phyloP scores from a whole-genome alignment of 495 filamentous ascomycete genomes.

The Penicillium lividum region DNA sequence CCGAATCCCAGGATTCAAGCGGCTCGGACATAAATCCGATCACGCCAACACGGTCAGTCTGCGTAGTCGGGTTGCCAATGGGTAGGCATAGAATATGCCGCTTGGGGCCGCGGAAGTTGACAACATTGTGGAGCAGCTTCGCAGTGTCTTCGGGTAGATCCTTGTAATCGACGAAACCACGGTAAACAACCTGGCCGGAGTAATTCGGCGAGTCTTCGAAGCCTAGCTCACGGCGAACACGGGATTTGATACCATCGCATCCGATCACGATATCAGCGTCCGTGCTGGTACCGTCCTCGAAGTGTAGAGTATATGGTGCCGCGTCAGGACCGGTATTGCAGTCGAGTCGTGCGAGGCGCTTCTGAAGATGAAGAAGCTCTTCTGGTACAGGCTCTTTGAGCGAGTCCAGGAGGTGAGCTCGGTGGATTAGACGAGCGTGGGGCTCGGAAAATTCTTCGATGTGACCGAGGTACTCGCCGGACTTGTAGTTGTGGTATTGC shows the following conservation, averaged over 20 bases:
- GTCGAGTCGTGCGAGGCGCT: slow-evolving; percentile 24
- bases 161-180: slow-evolving; percentile 46
- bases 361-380: slow-evolving; percentile 7
- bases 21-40: slow-evolving; percentile 36
- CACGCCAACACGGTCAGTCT: slow-evolving; percentile 26
- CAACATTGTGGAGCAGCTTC: slow-evolving; percentile 26
- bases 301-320: slow-evolving; percentile 32
- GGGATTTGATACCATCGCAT: slow-evolving; percentile 62
- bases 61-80: slow-evolving; percentile 29
- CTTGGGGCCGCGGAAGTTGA: slow-evolving; percentile 34
- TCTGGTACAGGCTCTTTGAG: slow-evolving; percentile 30
- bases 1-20: slow-evolving; percentile 31
- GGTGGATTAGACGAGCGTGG: slow-evolving; percentile 31
- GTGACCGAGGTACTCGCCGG: slow-evolving; percentile 30
- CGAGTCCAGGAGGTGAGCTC: slow-evolving; percentile 40
- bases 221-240: slow-evolving; percentile 44
- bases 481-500: slow-evolving; percentile 32
- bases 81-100: slow-evolving; percentile 28
- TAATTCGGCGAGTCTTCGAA: slow-evolving; percentile 43
- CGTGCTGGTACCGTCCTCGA: slow-evolving; percentile 47
- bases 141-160: slow-evolving; percentile 28
- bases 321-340: slow-evolving; percentile 10
- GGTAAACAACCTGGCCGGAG: slow-evolving; percentile 53
- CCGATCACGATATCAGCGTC: slow-evolving; percentile 55
- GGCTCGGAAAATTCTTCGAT: slow-evolving; percentile 35